A percentile compares a stretch with the other conserved stretches of the same genome.
These are phyloP conservation scores for Lecanicillium sp. DNA, from an alignment of 2,329 filamentous ascomycete species.

Conservation along the genomic window DNA sequence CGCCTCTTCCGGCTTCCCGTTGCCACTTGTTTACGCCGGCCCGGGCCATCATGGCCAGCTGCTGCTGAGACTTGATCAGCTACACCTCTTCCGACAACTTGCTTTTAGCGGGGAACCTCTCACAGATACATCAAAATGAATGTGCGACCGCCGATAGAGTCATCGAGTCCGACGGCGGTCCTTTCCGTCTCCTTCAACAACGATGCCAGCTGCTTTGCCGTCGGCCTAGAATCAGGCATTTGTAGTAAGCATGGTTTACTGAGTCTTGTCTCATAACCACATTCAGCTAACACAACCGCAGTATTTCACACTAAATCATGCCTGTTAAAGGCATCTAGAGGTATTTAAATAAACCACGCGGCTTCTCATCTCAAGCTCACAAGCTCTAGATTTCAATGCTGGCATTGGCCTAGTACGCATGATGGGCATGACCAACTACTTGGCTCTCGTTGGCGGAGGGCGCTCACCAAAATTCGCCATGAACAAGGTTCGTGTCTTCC, in stretches of 20 bases:
- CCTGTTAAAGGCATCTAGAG: constrained; percentile 54
- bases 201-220: constrained; percentile 77
- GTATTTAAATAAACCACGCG: constrained; percentile 23
- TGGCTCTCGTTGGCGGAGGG: constrained; percentile 85
- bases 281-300: constrained; percentile 34
- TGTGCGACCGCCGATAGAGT: constrained; percentile 78
- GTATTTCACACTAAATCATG: constrained; percentile 70
- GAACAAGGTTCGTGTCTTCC: constrained; percentile 58
- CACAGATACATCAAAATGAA: constrained; percentile 58
- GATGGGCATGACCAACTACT: constrained; percentile 79
- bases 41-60: constrained; percentile 6
- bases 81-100: not conserved
- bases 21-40: constrained; percentile 2
- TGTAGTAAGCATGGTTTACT: constrained; percentile 52
- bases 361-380: constrained; percentile 6
- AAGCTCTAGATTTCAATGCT: constrained; percentile 62
- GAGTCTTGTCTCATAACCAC: not conserved
- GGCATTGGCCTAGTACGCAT: constrained; percentile 80
- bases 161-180: constrained; percentile 65
- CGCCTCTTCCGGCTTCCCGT: not conserved
- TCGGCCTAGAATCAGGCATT: constrained; percentile 81
- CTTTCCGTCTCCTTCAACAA: constrained; percentile 82
- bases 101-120: not conserved
- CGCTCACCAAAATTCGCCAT: constrained; percentile 77
- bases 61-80: not conserved